Evolutionary conservation across 495 filamentous ascomycete genomes (phyloP).

Genomic region (Pseudomonodictys pantanalensis): DNA sequence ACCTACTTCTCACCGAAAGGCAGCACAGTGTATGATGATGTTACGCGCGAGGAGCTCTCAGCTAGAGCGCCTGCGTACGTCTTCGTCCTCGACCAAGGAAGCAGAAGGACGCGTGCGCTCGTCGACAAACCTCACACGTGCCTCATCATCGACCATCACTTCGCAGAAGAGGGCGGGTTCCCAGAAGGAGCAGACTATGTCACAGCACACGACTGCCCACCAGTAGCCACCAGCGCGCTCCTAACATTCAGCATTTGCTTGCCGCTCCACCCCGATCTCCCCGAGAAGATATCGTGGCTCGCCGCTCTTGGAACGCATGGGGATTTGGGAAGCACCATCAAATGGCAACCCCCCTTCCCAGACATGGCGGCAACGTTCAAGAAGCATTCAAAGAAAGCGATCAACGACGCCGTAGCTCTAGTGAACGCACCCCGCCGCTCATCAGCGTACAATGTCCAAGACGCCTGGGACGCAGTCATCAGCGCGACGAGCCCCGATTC

Average conservation of each 20-base stretch:
- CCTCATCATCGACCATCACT: slow-evolving; percentile 61
- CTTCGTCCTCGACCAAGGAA: slow-evolving; percentile 61
- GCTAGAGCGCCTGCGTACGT: slow-evolving; percentile 49
- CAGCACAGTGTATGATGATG: slow-evolving; percentile 49
- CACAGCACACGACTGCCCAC: slow-evolving; percentile 54
- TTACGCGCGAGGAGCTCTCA: slow-evolving; percentile 48
- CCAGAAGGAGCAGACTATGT: slow-evolving; percentile 49
- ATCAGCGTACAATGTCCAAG: slow-evolving; percentile 50
- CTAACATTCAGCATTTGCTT: slow-evolving; percentile 58
- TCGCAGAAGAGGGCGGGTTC: slow-evolving; percentile 49
- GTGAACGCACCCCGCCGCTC: slow-evolving; percentile 59
- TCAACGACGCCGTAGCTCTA: slow-evolving; percentile 55
- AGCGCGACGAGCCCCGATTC: slow-evolving; percentile 42
- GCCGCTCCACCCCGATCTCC: slow-evolving; percentile 47
- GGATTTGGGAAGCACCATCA: slow-evolving; percentile 56
- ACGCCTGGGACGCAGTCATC: slow-evolving; percentile 55
- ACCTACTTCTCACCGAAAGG: slow-evolving; percentile 55
- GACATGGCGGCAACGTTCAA: slow-evolving; percentile 57
- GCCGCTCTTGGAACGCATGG: slow-evolving; percentile 58
- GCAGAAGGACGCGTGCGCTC: slow-evolving; percentile 48
- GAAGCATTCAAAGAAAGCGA: slow-evolving; percentile 52
- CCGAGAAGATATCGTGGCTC: slow-evolving; percentile 50
- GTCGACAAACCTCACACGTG: slow-evolving; percentile 43
- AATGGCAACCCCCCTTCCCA: slow-evolving; percentile 59
- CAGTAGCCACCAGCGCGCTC: slow-evolving; percentile 56